Conservation (phyloP, 495 filamentous ascomycete genomes). For the Aspergillus avenaceus region DNA sequence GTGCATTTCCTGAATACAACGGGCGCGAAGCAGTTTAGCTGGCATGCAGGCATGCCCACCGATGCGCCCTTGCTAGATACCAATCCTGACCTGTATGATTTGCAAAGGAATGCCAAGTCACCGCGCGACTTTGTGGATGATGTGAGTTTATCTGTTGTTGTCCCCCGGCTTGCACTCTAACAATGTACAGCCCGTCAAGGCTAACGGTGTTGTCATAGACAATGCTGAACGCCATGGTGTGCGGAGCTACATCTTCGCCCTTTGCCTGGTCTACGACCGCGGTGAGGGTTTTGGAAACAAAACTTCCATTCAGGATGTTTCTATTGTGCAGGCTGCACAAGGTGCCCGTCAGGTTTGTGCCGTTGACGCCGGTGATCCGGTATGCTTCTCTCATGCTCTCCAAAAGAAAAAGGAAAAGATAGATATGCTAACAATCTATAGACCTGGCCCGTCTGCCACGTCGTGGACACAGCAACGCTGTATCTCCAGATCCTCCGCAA, state of each 20-base stretch:
- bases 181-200: conserved; percentile 18
- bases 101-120: conserved; percentile 27
- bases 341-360: conserved; percentile 30
- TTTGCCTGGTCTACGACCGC: conserved; percentile 44
- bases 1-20: conserved; percentile 44
- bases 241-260: conserved; percentile 42
- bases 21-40: conserved; percentile 33
- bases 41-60: conserved; percentile 22
- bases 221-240: conserved; percentile 31
- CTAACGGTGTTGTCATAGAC: conserved; percentile 37
- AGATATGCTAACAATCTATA: conserved; percentile 5
- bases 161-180: not conserved
- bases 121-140: conserved; percentile 4
- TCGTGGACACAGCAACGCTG: conserved; percentile 37
- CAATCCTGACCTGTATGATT: conserved; percentile 35
- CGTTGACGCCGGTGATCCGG: conserved; percentile 28
- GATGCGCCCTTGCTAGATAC: conserved; percentile 38
- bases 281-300: conserved; percentile 45
- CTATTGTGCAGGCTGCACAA: conserved; percentile 41
- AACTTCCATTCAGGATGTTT: conserved; percentile 46
- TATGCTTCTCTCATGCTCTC: too few species aligned
- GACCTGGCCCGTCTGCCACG: conserved; percentile 48
- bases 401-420: too few species aligned
- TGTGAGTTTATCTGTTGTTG: too few species aligned
- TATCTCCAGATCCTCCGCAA: conserved; percentile 39